Conservation (phyloP, 352 stramenopile species). For the Blastocystis sp. region DNA sequence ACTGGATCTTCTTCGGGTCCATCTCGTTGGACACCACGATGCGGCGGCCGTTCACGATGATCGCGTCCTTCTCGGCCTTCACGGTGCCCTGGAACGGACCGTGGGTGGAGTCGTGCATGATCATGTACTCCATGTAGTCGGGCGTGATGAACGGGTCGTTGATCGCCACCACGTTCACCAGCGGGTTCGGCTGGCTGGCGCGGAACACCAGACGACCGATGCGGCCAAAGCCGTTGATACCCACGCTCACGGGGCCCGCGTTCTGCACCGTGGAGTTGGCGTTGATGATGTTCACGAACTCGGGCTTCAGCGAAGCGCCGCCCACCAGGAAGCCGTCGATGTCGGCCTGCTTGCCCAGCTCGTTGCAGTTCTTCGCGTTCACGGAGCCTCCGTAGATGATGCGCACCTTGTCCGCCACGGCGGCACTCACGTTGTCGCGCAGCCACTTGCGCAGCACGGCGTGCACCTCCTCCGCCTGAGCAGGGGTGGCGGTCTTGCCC, state of each 20-base stretch:
- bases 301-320: conserved; percentile 79
- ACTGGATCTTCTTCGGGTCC: conserved; percentile 88
- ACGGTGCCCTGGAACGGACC: conserved; percentile 82
- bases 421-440: conserved; percentile 82
- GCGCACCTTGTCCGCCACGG: conserved; percentile 76
- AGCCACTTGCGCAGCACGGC: conserved; percentile 88
- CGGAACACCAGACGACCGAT: conserved; percentile 94
- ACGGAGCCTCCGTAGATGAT: conserved; percentile 78
- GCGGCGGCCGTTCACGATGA: conserved; percentile 86
- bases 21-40: conserved; percentile 89
- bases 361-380: conserved; percentile 84
- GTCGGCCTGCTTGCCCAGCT: conserved; percentile 87
- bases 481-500: conserved; percentile 83
- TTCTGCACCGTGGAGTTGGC: conserved; percentile 72
- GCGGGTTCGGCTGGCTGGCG: conserved; percentile 80
- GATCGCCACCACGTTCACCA: conserved; percentile 86
- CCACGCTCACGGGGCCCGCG: conserved; percentile 80
- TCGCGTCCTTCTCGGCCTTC: conserved; percentile 80
- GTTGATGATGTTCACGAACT: conserved; percentile 96
- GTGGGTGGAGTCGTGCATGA: conserved; percentile 86
- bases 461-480: conserved; percentile 96
- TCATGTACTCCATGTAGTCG: conserved; percentile 94
- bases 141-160: conserved; percentile 90
- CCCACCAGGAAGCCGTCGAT: conserved; percentile 81
- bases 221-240: conserved; percentile 97